Conservation (phyloP, 345 rosid genomes). For the Firmiana major region DNA sequence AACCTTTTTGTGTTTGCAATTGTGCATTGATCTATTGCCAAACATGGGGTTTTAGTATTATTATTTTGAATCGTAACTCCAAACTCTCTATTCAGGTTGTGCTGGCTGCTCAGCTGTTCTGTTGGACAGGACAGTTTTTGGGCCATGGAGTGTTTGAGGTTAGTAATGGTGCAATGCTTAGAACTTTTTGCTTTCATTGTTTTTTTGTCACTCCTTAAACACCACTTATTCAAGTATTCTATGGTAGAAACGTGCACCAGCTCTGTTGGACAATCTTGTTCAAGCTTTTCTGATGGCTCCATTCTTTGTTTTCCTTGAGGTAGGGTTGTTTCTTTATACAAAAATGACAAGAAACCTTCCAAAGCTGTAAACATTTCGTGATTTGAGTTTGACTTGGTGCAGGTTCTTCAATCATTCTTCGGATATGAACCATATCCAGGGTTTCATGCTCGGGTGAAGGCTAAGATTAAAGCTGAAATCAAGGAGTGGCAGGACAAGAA, state of each 20-base stretch:
- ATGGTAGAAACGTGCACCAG: slow-evolving; percentile 82
- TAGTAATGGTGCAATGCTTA: neutral
- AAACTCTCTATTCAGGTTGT: slow-evolving; percentile 44
- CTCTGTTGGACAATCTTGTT: slow-evolving; percentile 69
- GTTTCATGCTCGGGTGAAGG: slow-evolving; percentile 56
- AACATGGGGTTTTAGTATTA: neutral
- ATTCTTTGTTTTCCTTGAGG: slow-evolving; percentile 88
- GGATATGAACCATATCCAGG: slow-evolving; percentile 86
- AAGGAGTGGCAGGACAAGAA: slow-evolving; percentile 52
- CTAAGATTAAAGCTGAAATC: slow-evolving; percentile 52
- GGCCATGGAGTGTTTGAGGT: slow-evolving; percentile 95
- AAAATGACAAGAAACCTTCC: neutral
- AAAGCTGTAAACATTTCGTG: neutral
- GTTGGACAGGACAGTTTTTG: slow-evolving; percentile 78
- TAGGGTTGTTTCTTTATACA: slow-evolving; percentile 8
- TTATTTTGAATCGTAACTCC: neutral
- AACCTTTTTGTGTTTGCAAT: neutral
- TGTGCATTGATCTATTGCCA: neutral
- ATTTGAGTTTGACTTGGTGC: slow-evolving; percentile 12
- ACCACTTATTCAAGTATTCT: neutral
- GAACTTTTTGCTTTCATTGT: neutral
- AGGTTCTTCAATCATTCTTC: slow-evolving; percentile 58
- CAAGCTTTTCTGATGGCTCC: slow-evolving; percentile 91
- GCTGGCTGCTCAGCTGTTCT: slow-evolving; percentile 57
- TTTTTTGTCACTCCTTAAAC: neutral